Evolutionary conservation across 1,284 basidiomycete species (phyloP), one percentile per base, ranked within the genome.

Genomic region (Melampsora larici-populina): DNA sequence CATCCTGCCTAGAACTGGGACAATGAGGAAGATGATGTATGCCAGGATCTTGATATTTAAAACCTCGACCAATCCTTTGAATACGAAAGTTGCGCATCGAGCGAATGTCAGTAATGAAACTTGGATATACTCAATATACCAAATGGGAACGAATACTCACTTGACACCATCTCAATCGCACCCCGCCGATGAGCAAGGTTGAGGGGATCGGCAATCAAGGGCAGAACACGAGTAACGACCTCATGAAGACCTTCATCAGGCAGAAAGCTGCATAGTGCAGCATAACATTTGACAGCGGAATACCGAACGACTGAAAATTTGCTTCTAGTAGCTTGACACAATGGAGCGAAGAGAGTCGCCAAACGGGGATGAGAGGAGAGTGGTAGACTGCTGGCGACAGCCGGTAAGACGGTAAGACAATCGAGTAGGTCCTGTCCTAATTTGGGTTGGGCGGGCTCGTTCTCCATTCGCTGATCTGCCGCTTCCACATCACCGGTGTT

Each of bases 1-100:
- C 97, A 99, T 99, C 48, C 97, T 89, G 9, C 97, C 97, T 11
- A 99, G 89, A 4, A 98, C 89, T 0, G 97, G 97, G 0, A 99
- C 95, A 68, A 99, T 90, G 84, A 99, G 87, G 86, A 99, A 99
- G 80, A 99, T 92, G 29, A 99, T 92, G 83, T 99, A 99, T 6
- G 97, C 96, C 66, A 99, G 86, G 21, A 95, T 91, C 84, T 96
- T 96, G 85, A 97, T 89, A 81, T 98, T 95, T 65, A 99, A 88
- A 79, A 89, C 88, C 82, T 94, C 91, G 63, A 99, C 92, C 78
- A 98, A 90, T 82, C 95, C 94, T 96, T 17, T 31, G 33, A 55
- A 26, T 18, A 81, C 5, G 63, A 36, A 48, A 62, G 36, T 60
- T 46, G 21, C 5, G 43, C 4, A 69, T 60, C 55, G n/a, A 24